phyloP scores from a whole-genome alignment of 2,329 filamentous ascomycete species.

The Pyrenophora graminea region DNA sequence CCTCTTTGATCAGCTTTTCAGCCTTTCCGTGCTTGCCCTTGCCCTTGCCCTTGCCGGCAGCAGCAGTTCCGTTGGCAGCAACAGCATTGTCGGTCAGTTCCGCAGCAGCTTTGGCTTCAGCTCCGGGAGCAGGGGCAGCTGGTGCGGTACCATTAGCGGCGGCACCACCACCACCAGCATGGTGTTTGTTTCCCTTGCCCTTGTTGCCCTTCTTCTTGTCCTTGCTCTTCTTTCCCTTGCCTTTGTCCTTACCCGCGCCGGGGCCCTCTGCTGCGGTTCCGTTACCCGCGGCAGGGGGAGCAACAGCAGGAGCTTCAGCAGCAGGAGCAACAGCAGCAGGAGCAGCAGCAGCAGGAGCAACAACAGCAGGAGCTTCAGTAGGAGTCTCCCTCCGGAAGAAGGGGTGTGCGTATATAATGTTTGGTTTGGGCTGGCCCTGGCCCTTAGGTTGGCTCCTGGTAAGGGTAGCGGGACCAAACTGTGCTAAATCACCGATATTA shows the following conservation, averaged over 20 bases:
- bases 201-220: constrained; percentile 3
- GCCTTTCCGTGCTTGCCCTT: background rate
- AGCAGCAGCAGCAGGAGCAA: too few species aligned
- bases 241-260: constrained; percentile 17
- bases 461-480: too few species aligned
- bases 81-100: background rate
- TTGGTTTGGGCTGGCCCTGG: too few species aligned
- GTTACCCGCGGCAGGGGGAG: constrained; percentile 1
- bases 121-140: background rate
- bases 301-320: background rate
- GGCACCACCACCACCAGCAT: constrained; percentile 8
- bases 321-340: too few species aligned
- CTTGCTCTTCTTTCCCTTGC: constrained; percentile 13
- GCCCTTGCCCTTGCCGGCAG: background rate
- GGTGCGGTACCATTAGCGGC: background rate
- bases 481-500: too few species aligned
- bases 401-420: too few species aligned
- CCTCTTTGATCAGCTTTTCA: too few species aligned
- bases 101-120: background rate
- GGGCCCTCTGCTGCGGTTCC: constrained; percentile 6
- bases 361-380: too few species aligned
- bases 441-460: too few species aligned
- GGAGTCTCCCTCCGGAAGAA: too few species aligned
- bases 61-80: background rate
- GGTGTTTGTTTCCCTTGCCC: constrained; percentile 4